Percentiles rank a stretch among this genome's conserved stretches.
Evolutionary conservation across 2,329 filamentous ascomycete genomes (phyloP).

Genomic region (Ophiostoma sp.): DNA sequence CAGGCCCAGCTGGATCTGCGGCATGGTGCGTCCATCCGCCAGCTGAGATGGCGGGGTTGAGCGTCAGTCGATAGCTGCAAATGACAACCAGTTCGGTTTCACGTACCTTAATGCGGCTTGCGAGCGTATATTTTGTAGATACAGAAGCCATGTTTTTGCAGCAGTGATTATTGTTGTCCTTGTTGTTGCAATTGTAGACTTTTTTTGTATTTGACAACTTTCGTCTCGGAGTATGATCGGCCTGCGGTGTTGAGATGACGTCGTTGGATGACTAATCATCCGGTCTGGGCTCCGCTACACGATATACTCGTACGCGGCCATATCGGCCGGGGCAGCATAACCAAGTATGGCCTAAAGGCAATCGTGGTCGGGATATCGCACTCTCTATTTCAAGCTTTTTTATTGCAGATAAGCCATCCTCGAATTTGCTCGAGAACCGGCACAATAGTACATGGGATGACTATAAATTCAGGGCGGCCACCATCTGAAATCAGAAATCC

Average conservation of each 20-base stretch:
- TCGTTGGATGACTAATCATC: constrained; percentile 9
- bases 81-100: neutral
- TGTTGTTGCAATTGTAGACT: too few species aligned
- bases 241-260: neutral
- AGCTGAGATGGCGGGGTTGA: constrained; percentile 39
- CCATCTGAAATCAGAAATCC: too few species aligned
- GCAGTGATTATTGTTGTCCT: neutral
- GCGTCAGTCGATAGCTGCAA: neutral
- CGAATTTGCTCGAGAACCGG: too few species aligned
- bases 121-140: constrained; percentile 5
- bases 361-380: too few species aligned
- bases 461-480: too few species aligned
- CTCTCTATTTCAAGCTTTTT: too few species aligned
- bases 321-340: neutral
- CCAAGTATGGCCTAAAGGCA: too few species aligned
- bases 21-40: constrained; percentile 61
- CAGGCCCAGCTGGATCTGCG: constrained; percentile 66
- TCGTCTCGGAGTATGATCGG: neutral
- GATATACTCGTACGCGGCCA: too few species aligned
- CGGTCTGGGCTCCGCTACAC: neutral
- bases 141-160: neutral
- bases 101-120: constrained; percentile 8
- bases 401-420: too few species aligned
- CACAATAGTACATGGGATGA: too few species aligned
- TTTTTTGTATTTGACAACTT: neutral